Evolutionary conservation across 306 rosid genomes (phyloP), one percentile per base, ranked within the genome.

Genomic region (Prunus armeniaca): DNA sequence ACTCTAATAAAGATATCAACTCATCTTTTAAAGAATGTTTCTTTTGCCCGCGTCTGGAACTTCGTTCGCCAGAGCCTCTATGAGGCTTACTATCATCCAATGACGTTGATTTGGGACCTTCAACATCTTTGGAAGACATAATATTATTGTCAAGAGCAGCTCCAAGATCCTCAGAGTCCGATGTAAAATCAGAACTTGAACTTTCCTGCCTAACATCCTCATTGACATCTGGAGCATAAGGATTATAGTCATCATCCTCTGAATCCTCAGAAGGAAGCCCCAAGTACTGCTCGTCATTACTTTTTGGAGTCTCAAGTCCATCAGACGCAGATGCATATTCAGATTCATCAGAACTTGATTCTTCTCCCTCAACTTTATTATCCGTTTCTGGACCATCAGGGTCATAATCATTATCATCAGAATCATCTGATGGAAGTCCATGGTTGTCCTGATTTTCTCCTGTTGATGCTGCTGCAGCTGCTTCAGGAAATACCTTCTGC

Each of bases 401-500:
- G 75, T 92, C 88, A 78, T 88, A 96, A 78, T 96, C 99, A 82
- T 83, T 90, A 71, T 95, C 99, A 57, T 81, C 97, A 41, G 97
- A 96, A 80, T 96, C 98, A 69, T 92, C 99, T 66, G 99, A 92
- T 78, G 93, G 91, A 72, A 92, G 89, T 74, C 90, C 91, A 79
- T 69, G 78, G 82, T 87, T 78, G 69, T 91, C 91, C 83, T 65
- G 86, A 73, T 86, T 86, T 67, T 79, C 86, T 72, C 88, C 91
- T 54, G 89, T 80, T 74, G 76, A 74, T 49, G 81, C 87, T 69
- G 89, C 85, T 22, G 81, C 83, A 20, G 96, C 97, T 69, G 91
- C 99, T 88, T 96, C 99, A 30, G 97, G 97, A 81, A 88, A 96
- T 66, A 96, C 90, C 81, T 87, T 96, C 99, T 96, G 93, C 86